Evolutionary conservation across 1,139 yeast genomes (phyloP), one percentile per base, ranked within the genome.

Genomic region (Yamadazyma spencermartinsiae): DNA sequence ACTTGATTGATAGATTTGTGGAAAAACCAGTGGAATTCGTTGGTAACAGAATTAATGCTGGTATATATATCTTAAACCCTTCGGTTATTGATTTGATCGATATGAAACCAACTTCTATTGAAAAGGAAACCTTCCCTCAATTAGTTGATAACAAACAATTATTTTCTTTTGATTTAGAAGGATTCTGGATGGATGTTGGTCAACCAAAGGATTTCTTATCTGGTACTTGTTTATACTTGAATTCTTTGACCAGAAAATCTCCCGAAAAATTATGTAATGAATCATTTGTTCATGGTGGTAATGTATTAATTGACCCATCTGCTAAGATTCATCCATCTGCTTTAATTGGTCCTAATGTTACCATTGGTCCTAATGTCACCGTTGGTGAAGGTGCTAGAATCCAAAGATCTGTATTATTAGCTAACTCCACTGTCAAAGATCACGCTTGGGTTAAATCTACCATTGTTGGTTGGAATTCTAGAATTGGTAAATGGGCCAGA

Each of bases 151-250:
- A 83, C 63, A 90, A 86, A 61, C 80, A 86, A 49, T 78, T 94
- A 58, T 95, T 83, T 79, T 89, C 98, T 42, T 94, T 87, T 62
- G 99, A 94, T 68, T 82, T 94, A 62, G 97, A 92, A 74, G 98
- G 98, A 51, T 94, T 82, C 86, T 94, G 99, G 99, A 94, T 94
- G 98, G 99, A 94, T 68, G 97, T 94, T 56, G 99, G 99, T 68
- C 99, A 94, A 77, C 99, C 99, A 78, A 92, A 92, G 81, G 99
- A 94, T 72, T 94, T 89, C 82, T 76, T 94, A 56, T 83, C 96
- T 45, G 99, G 99, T 67, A 88, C 98, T 60, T 83, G 89, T 55
- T 78, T 92, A 52, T 94, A 90, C 79, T 79, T 94, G 67, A 79
- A 86, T 61, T 84, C 98, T 42, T 74, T 89, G 61, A 68, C 94